These are phyloP conservation scores for Saccharomycopsis babjevae DNA, from an alignment of 805 yeast species.

Conservation along the genomic window DNA sequence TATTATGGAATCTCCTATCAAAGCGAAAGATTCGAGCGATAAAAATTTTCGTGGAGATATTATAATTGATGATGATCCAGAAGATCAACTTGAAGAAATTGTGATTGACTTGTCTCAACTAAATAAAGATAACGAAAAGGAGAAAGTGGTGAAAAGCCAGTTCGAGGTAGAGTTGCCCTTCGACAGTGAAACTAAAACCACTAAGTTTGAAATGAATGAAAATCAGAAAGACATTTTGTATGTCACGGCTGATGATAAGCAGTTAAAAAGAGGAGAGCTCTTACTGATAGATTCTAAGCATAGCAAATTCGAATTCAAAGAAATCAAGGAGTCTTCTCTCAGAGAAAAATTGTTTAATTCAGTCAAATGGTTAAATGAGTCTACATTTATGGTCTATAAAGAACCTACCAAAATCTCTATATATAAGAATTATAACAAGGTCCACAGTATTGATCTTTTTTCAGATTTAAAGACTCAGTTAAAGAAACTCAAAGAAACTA, in stretches of 20 bases:
- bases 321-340: not conserved
- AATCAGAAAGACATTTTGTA: slow-evolving; percentile 1
- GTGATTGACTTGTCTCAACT: not conserved
- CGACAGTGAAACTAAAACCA: not conserved
- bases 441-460: slow-evolving; percentile 10
- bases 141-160: not conserved
- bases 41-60: not conserved
- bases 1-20: not conserved
- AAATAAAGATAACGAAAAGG: not conserved
- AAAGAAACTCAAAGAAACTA: not conserved
- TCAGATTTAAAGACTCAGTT: slow-evolving; percentile 8
- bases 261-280: not conserved
- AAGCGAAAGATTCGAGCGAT: not conserved
- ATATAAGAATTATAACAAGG: slow-evolving; percentile 7
- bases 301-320: not conserved
- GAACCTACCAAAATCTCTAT: slow-evolving; percentile 9
- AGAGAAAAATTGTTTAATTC: not conserved
- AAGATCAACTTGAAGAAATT: not conserved
- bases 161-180: not conserved
- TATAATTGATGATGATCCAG: not conserved
- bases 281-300: not conserved
- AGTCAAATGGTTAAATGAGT: slow-evolving; percentile 8
- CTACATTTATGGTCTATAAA: slow-evolving; percentile 5
- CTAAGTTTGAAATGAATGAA: slow-evolving; percentile 3
- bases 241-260: not conserved